Evolutionary conservation across 1,284 basidiomycete species (phyloP).

Genomic region (Tilletiaria anomala): DNA sequence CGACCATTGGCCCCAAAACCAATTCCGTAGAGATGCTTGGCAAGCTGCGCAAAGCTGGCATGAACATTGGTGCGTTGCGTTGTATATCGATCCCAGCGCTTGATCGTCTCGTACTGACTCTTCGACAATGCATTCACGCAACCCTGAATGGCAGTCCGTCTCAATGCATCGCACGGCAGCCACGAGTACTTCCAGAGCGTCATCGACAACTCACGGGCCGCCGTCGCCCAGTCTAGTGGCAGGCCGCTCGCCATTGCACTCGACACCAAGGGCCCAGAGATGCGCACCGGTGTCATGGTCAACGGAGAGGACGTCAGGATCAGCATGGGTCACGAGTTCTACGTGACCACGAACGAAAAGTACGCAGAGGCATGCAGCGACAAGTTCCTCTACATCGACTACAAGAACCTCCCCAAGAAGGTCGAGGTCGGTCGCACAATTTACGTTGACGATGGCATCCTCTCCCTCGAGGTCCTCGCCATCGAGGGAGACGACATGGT

Average conservation of each 20-base stretch:
- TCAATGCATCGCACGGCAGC: constrained; percentile 37
- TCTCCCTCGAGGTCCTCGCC: constrained; percentile 79
- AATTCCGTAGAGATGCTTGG: constrained; percentile 34
- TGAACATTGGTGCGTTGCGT: constrained; percentile 31
- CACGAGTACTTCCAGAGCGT: constrained; percentile 37
- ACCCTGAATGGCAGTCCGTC: constrained; percentile 29
- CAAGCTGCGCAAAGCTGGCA: constrained; percentile 33
- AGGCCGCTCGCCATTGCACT: constrained; percentile 94
- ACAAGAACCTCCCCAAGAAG: constrained; percentile 86
- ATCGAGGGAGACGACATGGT: constrained; percentile 44
- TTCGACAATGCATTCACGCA: neutral
- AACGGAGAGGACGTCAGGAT: constrained; percentile 74
- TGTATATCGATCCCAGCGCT: neutral
- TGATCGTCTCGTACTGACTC: neutral
- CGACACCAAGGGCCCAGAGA: constrained; percentile 99
- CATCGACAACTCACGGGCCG: constrained; percentile 33
- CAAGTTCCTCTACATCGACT: constrained; percentile 42
- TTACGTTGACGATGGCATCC: constrained; percentile 94
- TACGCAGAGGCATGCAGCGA: constrained; percentile 73
- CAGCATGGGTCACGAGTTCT: constrained; percentile 84
- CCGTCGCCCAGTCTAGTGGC: constrained; percentile 42
- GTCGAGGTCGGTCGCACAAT: constrained; percentile 89
- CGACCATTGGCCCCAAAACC: constrained; percentile 38
- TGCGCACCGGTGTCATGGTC: constrained; percentile 87
- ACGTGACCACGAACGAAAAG: constrained; percentile 67